These are phyloP conservation scores for Mimosa bimucronata DNA, from an alignment of 306 rosid genomes.

Conservation along the genomic window DNA sequence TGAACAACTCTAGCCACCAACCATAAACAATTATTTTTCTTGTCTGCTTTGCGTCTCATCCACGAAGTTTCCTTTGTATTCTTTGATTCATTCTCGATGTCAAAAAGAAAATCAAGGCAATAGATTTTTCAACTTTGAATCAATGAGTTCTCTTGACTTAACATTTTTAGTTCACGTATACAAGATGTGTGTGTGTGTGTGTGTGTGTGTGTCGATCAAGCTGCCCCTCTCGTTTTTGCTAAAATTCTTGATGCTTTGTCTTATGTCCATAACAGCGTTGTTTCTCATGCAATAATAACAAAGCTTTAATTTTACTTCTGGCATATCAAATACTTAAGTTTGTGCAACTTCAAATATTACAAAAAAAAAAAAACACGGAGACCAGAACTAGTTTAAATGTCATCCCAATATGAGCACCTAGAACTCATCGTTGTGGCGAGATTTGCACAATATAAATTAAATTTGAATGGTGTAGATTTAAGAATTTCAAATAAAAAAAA, in stretches of 20 bases:
- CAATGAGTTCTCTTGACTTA: neutral
- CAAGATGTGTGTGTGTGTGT: too few relatives aligned
- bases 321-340: neutral
- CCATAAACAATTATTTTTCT: neutral
- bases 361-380: neutral
- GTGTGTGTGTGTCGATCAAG: too few relatives aligned
- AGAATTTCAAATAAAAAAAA: too few relatives aligned
- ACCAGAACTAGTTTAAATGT: too few relatives aligned
- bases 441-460: too few relatives aligned
- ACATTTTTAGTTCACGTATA: neutral
- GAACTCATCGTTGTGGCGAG: too few relatives aligned
- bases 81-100: neutral
- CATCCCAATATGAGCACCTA: too few relatives aligned
- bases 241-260: neutral
- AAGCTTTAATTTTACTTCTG: neutral
- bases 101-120: neutral
- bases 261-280: neutral
- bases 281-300: neutral
- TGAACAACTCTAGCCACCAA: neutral
- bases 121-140: neutral
- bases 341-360: neutral
- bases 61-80: neutral
- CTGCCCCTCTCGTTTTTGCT: neutral
- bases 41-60: too few relatives aligned
- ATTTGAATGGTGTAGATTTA: too few relatives aligned